Base-by-base conservation (phyloP, 23 red algal species). In the Pyropia yezoensis region DNA sequence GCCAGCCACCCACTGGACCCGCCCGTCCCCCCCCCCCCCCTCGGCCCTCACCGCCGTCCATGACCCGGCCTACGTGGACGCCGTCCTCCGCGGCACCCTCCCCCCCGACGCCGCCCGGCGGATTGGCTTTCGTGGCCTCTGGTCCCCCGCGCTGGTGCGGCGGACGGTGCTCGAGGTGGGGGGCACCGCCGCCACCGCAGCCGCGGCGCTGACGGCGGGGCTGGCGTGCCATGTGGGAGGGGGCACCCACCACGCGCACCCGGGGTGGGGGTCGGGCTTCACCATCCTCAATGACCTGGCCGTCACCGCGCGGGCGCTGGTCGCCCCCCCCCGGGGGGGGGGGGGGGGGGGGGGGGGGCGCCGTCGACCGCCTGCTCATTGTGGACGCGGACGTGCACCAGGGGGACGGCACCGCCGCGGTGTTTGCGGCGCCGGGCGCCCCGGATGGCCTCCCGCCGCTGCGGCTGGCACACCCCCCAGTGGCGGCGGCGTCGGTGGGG, bases 381-480 rank as follows among this genome's bases (percentile, higher is more conserved):
- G 15, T 77, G 5, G 82, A 87, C 72, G 66, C 58, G 33, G 82
- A 87, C 52, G 82, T 87, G 7, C 82, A 87, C 27, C 82, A 87
- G 17, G 82, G 82, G 16, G 71, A 87, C 54, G 82, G 82, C 3
- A 67, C 72, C 18, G 82, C 82, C 33, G 28, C 59, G 20, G 65
- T 73, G 34, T 75, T 85, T 20, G 39, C 18, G 12, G 63, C 18
- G 39, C 7, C 7, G 39, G 39, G 39, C 1, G 39, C 12, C 39
- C 6, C 11, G 7, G 39, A 47, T 13, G 39, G 39, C 39, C 39
- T 47, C 4, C 39, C 39, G 11, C 39, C 39, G 39, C 39, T 47
- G 39, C 39, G 39, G 11, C 39, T 47, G 39, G 39, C 39, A 13
- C 39, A 47, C 11, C 39, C 39, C 4, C 39, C 39, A 0, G 39